Evolutionary conservation across 306 rosid species (phyloP).

Genomic region (Oemleria cerasiformis): DNA sequence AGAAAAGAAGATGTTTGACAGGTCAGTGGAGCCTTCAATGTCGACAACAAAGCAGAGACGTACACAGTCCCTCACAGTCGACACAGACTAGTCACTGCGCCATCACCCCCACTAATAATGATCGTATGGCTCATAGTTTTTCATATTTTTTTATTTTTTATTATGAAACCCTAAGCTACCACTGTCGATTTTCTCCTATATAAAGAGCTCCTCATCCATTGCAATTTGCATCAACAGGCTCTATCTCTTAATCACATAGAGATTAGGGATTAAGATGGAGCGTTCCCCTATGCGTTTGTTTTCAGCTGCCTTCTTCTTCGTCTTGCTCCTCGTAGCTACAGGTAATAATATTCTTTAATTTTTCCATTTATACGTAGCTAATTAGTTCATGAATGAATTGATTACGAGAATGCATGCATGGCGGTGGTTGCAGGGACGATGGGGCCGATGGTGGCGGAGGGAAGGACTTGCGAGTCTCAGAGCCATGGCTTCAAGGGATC

Average conservation of each 20-base stretch:
- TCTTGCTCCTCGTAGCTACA: conserved; percentile 48
- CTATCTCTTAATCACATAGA: neutral
- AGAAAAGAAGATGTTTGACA: neutral
- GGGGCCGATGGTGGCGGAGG: conserved; percentile 55
- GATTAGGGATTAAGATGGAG: conserved; percentile 25
- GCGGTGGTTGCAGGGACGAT: conserved; percentile 20
- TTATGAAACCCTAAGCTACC: neutral
- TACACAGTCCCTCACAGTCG: too few species aligned
- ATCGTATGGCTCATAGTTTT: neutral
- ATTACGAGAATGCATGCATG: neutral
- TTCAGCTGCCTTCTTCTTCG: conserved; percentile 39
- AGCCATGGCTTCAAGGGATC: conserved; percentile 52
- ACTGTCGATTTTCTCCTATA: too few species aligned
- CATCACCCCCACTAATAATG: neutral
- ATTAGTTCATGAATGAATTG: neutral
- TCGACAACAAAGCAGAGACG: neutral
- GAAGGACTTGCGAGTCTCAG: conserved; percentile 42
- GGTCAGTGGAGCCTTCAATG: neutral
- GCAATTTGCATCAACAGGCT: neutral
- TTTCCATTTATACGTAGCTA: too few species aligned
- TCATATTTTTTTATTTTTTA: neutral
- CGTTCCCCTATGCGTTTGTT: conserved; percentile 31
- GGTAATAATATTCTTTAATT: conserved; percentile 21
- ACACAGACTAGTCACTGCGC: neutral
- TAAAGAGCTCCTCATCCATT: too few species aligned